A percentile compares a stretch with the other conserved stretches of the same genome.
Evolutionary conservation across 1,284 basidiomycete species (phyloP).

Genomic region (Moniliella sp.): DNA sequence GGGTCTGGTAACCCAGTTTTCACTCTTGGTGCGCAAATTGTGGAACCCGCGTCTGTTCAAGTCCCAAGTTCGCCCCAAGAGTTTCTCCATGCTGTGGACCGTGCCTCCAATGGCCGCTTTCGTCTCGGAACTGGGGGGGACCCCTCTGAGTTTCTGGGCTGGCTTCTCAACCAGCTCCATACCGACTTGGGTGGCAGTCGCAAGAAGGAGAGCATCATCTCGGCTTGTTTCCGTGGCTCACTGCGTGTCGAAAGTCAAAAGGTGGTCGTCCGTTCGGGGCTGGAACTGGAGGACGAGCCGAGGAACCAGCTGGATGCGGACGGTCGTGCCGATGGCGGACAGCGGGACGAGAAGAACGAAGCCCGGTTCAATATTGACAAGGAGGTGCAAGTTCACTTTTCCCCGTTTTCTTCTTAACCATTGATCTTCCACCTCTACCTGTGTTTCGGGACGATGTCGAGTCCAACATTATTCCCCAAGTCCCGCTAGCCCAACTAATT

Average conservation of each 20-base stretch:
- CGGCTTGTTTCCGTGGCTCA: constrained; percentile 78
- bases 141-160: constrained; percentile 82
- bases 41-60: constrained; percentile 67
- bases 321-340: constrained; percentile 13
- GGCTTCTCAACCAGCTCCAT: constrained; percentile 82
- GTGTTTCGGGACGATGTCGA: constrained; percentile 77
- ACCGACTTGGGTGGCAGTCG: constrained; percentile 57
- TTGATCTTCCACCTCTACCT: constrained; percentile 85
- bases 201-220: constrained; percentile 44
- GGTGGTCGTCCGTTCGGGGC: constrained; percentile 41
- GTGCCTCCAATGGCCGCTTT: constrained; percentile 67
- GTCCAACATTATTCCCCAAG: constrained; percentile 96
- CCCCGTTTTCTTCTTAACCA: constrained; percentile 84
- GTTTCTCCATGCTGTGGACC: constrained; percentile 81
- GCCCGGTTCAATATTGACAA: constrained; percentile 17
- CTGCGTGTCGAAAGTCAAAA: constrained; percentile 80
- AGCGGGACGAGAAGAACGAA: constrained; percentile 14
- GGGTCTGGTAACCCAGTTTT: constrained; percentile 59
- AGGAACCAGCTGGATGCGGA: constrained; percentile 11
- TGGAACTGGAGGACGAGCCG: constrained; percentile 6
- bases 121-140: constrained; percentile 79
- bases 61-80: constrained; percentile 95
- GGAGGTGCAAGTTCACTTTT: constrained; percentile 60
- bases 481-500: constrained; percentile 69
- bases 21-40: constrained; percentile 62